Percentiles rank a stretch among this genome's conserved stretches.
phyloP scores from a whole-genome alignment of 805 yeast genomes.

The Lachancea meyersii region DNA sequence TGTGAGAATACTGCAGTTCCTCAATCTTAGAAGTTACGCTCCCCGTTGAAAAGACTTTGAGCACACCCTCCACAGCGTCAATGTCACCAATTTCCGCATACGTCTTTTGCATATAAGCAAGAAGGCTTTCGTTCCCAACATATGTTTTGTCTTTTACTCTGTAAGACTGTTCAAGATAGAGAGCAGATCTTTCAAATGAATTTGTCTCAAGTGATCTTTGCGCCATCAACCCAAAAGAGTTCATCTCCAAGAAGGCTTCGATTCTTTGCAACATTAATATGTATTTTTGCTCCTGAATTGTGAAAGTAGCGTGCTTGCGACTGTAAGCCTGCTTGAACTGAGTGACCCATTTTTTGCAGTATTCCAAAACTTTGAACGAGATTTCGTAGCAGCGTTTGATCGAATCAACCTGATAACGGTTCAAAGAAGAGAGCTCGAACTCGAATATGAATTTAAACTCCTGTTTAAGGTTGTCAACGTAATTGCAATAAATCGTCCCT shows the following conservation, averaged over 20 bases:
- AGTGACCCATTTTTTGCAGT: constrained; percentile 69
- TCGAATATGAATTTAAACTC: constrained; percentile 61
- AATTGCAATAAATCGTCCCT: constrained; percentile 35
- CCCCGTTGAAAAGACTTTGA: constrained; percentile 63
- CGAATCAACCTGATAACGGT: constrained; percentile 53
- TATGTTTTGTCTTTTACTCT: constrained; percentile 33
- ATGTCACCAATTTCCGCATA: constrained; percentile 84
- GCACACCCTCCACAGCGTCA: constrained; percentile 83
- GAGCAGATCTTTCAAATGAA: constrained; percentile 79
- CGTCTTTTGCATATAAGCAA: constrained; percentile 58
- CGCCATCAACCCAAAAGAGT: constrained; percentile 70
- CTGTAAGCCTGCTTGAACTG: constrained; percentile 34
- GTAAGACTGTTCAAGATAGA: constrained; percentile 75
- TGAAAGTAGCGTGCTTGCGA: constrained; percentile 24
- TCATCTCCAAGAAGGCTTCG: constrained; percentile 42
- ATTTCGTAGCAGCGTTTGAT: constrained; percentile 63
- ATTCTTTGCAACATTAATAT: constrained; percentile 33
- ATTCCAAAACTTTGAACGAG: constrained; percentile 74
- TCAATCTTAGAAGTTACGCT: constrained; percentile 68
- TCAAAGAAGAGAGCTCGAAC: constrained; percentile 38
- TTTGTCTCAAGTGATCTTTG: constrained; percentile 74
- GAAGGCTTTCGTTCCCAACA: constrained; percentile 32
- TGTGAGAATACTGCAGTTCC: constrained; percentile 76
- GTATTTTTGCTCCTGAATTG: constrained; percentile 21
- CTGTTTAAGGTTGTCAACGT: constrained; percentile 39